Evolutionary conservation across 2,329 filamentous ascomycete genomes (phyloP).

Genomic region (Fusarium penzigii): DNA sequence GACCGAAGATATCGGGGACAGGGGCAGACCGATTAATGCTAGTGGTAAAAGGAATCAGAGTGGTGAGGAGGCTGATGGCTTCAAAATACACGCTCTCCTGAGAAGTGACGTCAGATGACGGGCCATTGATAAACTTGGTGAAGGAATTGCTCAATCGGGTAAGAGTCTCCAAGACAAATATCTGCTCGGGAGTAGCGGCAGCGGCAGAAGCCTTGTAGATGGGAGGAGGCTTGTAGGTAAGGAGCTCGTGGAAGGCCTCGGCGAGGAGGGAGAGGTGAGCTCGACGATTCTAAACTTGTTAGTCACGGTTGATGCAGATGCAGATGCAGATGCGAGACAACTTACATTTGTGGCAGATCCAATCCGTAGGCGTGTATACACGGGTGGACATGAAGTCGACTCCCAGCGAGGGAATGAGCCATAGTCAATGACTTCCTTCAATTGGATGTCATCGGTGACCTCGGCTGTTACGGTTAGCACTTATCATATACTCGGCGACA

Average conservation of each 20-base stretch:
- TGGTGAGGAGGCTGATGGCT: constrained; percentile 42
- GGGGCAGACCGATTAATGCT: constrained; percentile 25
- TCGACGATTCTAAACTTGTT: constrained; percentile 44
- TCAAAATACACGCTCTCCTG: constrained; percentile 48
- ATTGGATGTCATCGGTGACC: constrained; percentile 38
- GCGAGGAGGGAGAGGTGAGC: constrained; percentile 50
- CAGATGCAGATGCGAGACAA: not conserved
- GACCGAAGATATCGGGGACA: constrained; percentile 25
- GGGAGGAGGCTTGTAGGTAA: constrained; percentile 49
- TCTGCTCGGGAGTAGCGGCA: constrained; percentile 42
- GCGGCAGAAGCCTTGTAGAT: constrained; percentile 50
- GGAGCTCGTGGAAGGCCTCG: constrained; percentile 53
- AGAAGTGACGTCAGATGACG: constrained; percentile 37
- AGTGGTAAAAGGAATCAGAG: constrained; percentile 33
- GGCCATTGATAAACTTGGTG: constrained; percentile 38
- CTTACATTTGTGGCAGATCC: constrained; percentile 55
- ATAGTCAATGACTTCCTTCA: constrained; percentile 52
- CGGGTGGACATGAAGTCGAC: constrained; percentile 36
- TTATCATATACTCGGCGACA: fast-evolving
- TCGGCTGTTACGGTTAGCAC: constrained; percentile 37
- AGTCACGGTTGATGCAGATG: not conserved
- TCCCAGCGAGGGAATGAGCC: constrained; percentile 53
- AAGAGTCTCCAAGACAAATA: constrained; percentile 46
- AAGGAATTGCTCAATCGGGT: constrained; percentile 45
- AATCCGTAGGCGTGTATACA: constrained; percentile 48